These are phyloP conservation scores for Cadophora sp. DNA, from an alignment of 2,329 filamentous ascomycete species.

Conservation along the genomic window DNA sequence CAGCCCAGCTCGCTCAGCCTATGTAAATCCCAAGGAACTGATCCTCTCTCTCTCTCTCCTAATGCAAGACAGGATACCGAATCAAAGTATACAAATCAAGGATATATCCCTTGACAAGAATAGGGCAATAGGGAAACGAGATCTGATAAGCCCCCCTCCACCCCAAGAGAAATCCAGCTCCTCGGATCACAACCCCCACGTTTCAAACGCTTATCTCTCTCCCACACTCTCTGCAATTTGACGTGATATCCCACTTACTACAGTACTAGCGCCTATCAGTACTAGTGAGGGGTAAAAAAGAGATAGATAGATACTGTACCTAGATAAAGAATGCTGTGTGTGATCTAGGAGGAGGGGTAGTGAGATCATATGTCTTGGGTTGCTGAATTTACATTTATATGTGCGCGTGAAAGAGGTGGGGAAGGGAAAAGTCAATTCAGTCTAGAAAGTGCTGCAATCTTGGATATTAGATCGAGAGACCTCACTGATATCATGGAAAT, in stretches of 20 bases:
- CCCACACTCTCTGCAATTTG: background rate
- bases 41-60: background rate
- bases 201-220: constrained; percentile 10
- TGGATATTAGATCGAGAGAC: too few relatives aligned
- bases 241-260: background rate
- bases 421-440: background rate
- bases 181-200: constrained; percentile 2
- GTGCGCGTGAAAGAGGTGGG: background rate
- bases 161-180: background rate
- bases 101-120: too few relatives aligned
- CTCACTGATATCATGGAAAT: too few relatives aligned
- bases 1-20: too few relatives aligned
- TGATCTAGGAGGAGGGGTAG: background rate
- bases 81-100: too few relatives aligned
- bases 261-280: background rate
- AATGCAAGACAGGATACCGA: background rate
- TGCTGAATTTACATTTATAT: too few relatives aligned
- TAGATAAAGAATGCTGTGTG: too few relatives aligned
- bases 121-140: too few relatives aligned
- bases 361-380: background rate
- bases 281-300: constrained; percentile 5
- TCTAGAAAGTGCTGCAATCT: too few relatives aligned
- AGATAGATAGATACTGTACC: too few relatives aligned
- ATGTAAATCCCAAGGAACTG: too few relatives aligned
- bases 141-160: background rate